These are phyloP conservation scores for Backusella tarrabulga DNA, from an alignment of 192 early-diverging fungal species.

Conservation along the genomic window DNA sequence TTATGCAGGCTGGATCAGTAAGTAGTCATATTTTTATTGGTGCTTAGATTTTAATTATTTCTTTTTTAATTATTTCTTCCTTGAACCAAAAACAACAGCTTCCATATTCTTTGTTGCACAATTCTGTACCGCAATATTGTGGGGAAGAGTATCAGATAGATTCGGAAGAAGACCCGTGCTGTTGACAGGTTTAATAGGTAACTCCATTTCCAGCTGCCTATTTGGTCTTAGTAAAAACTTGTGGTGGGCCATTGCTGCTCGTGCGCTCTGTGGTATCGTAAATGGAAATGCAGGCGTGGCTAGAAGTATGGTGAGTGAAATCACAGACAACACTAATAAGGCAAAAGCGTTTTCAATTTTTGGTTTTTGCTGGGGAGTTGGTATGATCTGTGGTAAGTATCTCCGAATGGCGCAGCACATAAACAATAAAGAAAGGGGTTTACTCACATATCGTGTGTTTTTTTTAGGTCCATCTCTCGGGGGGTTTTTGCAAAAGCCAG, in stretches of 20 bases:
- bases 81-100: constrained; percentile 28
- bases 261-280: constrained; percentile 66
- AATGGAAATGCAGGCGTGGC: constrained; percentile 81
- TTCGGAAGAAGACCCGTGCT: constrained; percentile 81
- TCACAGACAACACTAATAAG: constrained; percentile 81
- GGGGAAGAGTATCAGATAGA: constrained; percentile 75
- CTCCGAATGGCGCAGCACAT: not conserved
- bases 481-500: constrained; percentile 79
- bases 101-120: constrained; percentile 72
- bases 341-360: constrained; percentile 73
- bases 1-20: constrained; percentile 74
- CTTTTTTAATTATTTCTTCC: not conserved
- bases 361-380: constrained; percentile 71
- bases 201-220: constrained; percentile 59
- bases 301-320: constrained; percentile 82
- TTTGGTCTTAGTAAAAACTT: constrained; percentile 72
- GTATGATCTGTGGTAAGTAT: constrained; percentile 41
- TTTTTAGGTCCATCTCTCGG: constrained; percentile 69
- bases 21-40: constrained; percentile 9
- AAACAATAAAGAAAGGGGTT: not conserved
- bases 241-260: constrained; percentile 56
- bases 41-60: constrained; percentile 1
- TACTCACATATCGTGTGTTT: not conserved
- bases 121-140: constrained; percentile 66
- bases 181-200: constrained; percentile 76